Evolutionary conservation across 352 stramenopile genomes (phyloP), one percentile per base, ranked within the genome.

Genomic region (Globisporangium sylvaticum): DNA sequence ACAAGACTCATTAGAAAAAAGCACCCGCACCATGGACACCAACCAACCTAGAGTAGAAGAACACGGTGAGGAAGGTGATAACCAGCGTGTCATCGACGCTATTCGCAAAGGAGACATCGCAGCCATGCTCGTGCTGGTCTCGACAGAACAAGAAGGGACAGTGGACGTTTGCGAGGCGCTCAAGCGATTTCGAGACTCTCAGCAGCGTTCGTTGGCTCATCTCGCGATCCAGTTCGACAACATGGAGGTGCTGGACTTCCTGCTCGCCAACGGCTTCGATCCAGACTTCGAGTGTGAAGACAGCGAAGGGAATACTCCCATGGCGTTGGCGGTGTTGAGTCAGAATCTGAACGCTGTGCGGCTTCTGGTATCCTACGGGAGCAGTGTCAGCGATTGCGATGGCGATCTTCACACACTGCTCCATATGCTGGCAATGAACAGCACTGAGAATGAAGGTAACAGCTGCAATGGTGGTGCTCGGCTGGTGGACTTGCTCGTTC

Each of bases 291-390:
- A 42, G 27, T 37, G 24, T 18, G 59, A 56, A n/a, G 66, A 77
- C 22, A 67, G 67, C 58, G 56, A 34, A 15, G 66, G 65, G 18
- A 54, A 39, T 22, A 61, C 67, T 24, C 58, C 68, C n/a, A n/a
- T 77, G 24, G 44, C 42, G 10, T 0, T 64, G 15, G 71, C 71
- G 8, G 44, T 72, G 4, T 48, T 72, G 27, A 29, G 27, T 3
- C 39, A 37, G 25, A 53, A 56, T 12, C 24, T 44, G 25, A 48
- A 69, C 14, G 66, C 56, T 22, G 39, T 68, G 5, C 52, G 54
- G 2, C 18, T 81, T 56, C 48, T 84, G 37, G 42, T 79, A 2
- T 37, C 70, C 1, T 70, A 80, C 59, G 77, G 72, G 2, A 69
- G 62, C 27, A 64, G 65, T 24, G 53, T 77, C 12, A 68, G 79